Conservation (phyloP, 2,329 filamentous ascomycete genomes). For the Mariannaea sp. region DNA sequence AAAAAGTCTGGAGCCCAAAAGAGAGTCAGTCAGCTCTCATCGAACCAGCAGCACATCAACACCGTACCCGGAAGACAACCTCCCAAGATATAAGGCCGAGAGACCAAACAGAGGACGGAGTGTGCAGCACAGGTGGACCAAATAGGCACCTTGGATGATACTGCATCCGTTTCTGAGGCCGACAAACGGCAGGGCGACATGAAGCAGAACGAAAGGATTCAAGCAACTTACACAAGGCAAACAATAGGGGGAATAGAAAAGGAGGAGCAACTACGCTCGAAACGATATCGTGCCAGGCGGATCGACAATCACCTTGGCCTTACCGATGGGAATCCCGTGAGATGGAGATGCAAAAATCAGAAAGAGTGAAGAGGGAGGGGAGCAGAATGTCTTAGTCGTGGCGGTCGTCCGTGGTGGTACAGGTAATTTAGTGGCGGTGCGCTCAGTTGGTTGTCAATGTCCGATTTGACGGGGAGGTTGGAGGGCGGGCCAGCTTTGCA, state of each 20-base stretch:
- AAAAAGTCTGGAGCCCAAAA: constrained; percentile 25
- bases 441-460: constrained; percentile 16
- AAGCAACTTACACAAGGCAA: constrained; percentile 21
- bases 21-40: constrained; percentile 27
- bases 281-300: constrained; percentile 12
- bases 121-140: constrained; percentile 15
- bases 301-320: constrained; percentile 18
- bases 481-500: constrained; percentile 30
- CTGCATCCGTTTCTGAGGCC: too few species aligned
- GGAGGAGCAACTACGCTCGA: background rate
- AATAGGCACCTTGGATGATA: constrained; percentile 28
- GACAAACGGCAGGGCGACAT: background rate
- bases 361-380: constrained; percentile 12
- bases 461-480: constrained; percentile 15
- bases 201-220: background rate
- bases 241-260: constrained; percentile 5
- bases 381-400: constrained; percentile 2
- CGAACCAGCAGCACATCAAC: constrained; percentile 15
- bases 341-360: constrained; percentile 11
- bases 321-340: constrained; percentile 14
- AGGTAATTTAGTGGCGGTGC: constrained; percentile 17
- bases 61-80: too few species aligned
- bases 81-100: too few species aligned
- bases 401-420: constrained; percentile 6
- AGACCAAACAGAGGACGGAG: constrained; percentile 20